Evolutionary conservation across 2,329 filamentous ascomycete species (phyloP).

Genomic region (Aureobasidium sp.): DNA sequence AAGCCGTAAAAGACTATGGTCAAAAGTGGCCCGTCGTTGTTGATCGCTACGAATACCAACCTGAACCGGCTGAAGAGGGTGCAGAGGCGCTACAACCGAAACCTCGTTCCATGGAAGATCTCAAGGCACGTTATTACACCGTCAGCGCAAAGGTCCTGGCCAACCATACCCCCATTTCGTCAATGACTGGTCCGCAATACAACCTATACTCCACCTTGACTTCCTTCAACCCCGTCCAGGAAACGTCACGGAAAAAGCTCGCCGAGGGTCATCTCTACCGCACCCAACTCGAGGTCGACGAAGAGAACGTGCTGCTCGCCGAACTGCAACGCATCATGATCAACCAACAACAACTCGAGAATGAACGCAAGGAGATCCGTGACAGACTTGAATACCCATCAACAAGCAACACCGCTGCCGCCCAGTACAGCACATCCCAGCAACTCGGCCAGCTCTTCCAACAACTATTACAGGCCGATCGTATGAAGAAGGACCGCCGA

Average conservation of each 20-base stretch:
- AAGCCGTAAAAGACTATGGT: conserved; percentile 68
- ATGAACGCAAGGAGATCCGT: conserved; percentile 82
- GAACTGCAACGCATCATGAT: conserved; percentile 89
- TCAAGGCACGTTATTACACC: conserved; percentile 87
- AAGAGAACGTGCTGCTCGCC: conserved; percentile 81
- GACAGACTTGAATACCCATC: conserved; percentile 76
- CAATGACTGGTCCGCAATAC: conserved; percentile 84
- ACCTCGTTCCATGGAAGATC: conserved; percentile 71
- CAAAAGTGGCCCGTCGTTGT: conserved; percentile 86
- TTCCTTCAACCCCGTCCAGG: conserved; percentile 75
- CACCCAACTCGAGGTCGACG: conserved; percentile 78
- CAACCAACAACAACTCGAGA: conserved; percentile 76
- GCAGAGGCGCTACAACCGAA: conserved; percentile 29
- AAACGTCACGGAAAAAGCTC: conserved; percentile 75
- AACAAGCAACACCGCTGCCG: conserved; percentile 58
- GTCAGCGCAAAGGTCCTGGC: conserved; percentile 78
- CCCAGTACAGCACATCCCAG: conserved; percentile 67
- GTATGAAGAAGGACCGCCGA: conserved; percentile 73
- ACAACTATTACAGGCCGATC: conserved; percentile 74
- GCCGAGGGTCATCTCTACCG: conserved; percentile 72
- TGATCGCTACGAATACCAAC: conserved; percentile 79
- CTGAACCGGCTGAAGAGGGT: conserved; percentile 21
- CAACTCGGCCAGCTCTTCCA: conserved; percentile 75
- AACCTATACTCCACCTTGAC: conserved; percentile 75
- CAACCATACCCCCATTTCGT: conserved; percentile 68